Evolutionary conservation across 2,329 filamentous ascomycete genomes (phyloP), one percentile per base, ranked within the genome.

Genomic region (Mollisiaceae sp.): DNA sequence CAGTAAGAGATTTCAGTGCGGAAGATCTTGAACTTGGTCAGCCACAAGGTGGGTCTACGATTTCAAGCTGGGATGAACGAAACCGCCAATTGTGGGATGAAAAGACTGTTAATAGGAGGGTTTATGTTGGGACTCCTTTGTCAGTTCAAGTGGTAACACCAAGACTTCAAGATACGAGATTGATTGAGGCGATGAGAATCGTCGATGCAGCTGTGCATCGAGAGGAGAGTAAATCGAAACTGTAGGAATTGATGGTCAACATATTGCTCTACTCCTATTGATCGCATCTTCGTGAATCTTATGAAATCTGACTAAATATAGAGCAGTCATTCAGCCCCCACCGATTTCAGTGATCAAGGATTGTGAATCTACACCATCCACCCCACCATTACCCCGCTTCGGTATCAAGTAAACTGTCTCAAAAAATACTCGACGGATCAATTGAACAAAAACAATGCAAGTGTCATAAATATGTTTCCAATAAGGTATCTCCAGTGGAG

Each of bases 151-250:
- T 50, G 8, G 45, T 50, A 22, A 50, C 45, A 27, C 45, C 45
- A 50, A 22, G 20, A 15, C 45, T 50, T 50, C 45, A 50, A 50
- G 45, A 50, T 15, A 50, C 22, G 20, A 50, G 45, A 27, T 27
- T 50, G 45, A 50, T 50, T 50, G 45, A 50, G 45, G 45, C 45
- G n/a, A 50, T 50, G 45, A 27, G n/a, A 50, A 50, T 50, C 14
- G 45, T 50, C 15, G 20, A 50, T 50, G 45, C 45, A 24, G 45
- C 45, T 22, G 45, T 50, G 41, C 41, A 45, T 45, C 41, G 15
- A 45, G 15, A 45, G 15, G 41, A 15, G 41, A 45, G 41, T n/a
- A 45, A 15, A 45, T 9, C 15, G 41, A 45, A n/a, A 45, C 41
- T 45, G 8, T 45, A 45, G 15, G 41, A 45, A 45, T 45, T 45